These are phyloP conservation scores for Suillus alpinus DNA, from an alignment of 768 basidiomycete genomes.

Conservation along the genomic window DNA sequence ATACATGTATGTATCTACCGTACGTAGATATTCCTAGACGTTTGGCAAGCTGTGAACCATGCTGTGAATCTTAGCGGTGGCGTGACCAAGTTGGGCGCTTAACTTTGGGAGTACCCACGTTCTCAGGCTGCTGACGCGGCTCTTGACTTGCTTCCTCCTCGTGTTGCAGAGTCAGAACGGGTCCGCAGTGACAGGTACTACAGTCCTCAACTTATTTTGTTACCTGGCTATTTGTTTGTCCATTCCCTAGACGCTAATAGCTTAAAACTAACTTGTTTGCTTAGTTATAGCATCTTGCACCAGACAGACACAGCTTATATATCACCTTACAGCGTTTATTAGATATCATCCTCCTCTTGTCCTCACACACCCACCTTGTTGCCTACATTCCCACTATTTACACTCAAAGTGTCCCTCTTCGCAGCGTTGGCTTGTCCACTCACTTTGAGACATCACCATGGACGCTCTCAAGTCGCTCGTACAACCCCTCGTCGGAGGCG, in stretches of 20 bases:
- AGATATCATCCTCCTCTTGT: constrained; percentile 6
- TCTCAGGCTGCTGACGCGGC: constrained; percentile 38
- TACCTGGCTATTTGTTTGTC: not conserved
- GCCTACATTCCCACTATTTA: constrained; percentile 15
- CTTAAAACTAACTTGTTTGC: not conserved
- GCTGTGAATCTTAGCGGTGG: constrained; percentile 23
- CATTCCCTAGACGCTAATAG: not conserved
- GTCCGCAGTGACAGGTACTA: not conserved
- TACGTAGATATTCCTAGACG: too few species aligned
- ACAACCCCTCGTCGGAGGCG: constrained; percentile 75
- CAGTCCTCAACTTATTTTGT: not conserved
- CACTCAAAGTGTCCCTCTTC: constrained; percentile 12
- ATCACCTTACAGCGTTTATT: constrained; percentile 11
- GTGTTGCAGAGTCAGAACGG: constrained; percentile 2
- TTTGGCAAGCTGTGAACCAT: not conserved
- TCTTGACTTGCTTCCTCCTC: constrained; percentile 30
- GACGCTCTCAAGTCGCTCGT: constrained; percentile 80
- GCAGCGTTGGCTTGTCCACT: constrained; percentile 40
- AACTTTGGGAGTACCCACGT: constrained; percentile 18
- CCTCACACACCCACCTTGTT: constrained; percentile 24
- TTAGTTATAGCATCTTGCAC: constrained; percentile 6
- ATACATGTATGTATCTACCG: not conserved
- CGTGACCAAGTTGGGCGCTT: constrained; percentile 22
- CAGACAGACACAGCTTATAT: constrained; percentile 26
- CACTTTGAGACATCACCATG: constrained; percentile 42